Percentiles rank a stretch among this genome's conserved stretches.
These are phyloP conservation scores for Cystobasidium sp. DNA, from an alignment of 1,284 basidiomycete species.

Conservation along the genomic window DNA sequence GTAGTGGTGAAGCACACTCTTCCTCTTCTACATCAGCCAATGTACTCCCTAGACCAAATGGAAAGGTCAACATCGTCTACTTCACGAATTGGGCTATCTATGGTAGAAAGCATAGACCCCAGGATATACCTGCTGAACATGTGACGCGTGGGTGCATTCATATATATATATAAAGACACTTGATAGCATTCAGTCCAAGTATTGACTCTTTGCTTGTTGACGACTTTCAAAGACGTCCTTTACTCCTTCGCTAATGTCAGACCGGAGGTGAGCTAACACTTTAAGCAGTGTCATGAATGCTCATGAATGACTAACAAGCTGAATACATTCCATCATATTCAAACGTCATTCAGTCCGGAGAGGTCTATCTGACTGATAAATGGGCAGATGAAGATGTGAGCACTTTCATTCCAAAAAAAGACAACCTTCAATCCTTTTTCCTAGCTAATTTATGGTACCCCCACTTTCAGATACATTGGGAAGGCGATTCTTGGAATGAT, in stretches of 20 bases:
- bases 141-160: constrained; percentile 50
- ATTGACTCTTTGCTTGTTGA: background rate
- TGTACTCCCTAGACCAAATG: constrained; percentile 32
- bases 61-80: constrained; percentile 45
- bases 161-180: background rate
- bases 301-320: background rate
- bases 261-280: constrained; percentile 47
- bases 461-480: constrained; percentile 57
- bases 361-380: constrained; percentile 56
- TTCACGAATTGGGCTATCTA: constrained; percentile 57
- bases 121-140: constrained; percentile 51
- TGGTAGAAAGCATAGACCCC: constrained; percentile 54
- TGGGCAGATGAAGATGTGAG: constrained; percentile 54
- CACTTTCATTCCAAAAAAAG: background rate
- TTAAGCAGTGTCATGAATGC: too few relatives aligned
- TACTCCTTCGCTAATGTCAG: constrained; percentile 57
- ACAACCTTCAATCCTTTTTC: too few relatives aligned
- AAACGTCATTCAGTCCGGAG: constrained; percentile 48
- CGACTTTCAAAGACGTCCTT: constrained; percentile 49
- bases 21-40: background rate
- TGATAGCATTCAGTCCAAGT: background rate
- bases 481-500: constrained; percentile 88
- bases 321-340: background rate
- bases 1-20: constrained; percentile 2
- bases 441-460: background rate